Evolutionary conservation across 2,329 filamentous ascomycete species (phyloP), one percentile per base, ranked within the genome.

Genomic region (Trichothecium roseum): DNA sequence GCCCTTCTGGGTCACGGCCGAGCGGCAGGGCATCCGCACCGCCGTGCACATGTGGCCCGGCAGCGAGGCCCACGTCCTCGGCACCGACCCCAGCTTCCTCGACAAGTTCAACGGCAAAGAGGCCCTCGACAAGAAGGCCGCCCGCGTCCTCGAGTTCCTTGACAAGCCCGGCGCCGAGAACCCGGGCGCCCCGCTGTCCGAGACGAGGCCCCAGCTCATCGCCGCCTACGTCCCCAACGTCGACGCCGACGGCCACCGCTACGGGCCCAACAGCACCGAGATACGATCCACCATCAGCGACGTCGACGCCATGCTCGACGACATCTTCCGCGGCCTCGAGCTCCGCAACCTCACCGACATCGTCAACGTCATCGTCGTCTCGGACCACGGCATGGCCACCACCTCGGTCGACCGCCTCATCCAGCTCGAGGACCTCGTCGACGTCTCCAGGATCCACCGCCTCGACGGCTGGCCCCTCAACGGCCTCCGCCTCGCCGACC

Each of bases 11-110:
- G 81, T 82, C 18, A 93, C 89, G 2, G 89, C 89, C 5, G 91
- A 96, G 62, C 75, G 74, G 38, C 81, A 86, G 46, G 82, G 82
- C 5, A 67, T 93, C 22, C 74, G 75, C 38, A 78, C 80, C 20
- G 91, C 86, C 1, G 78, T 98, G 18, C 91, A 98, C 55, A 98
- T 98, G 91, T 98, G 91, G 91, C 91, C 91, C 2, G 91, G 91
- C 3, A 93, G 84, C 30, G 91, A 98, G 60, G 88, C 88, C 5
- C 80, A 86, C 54, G 82, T 94, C 41, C 68, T 76, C 10, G 66
- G 70, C n/a, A 65, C 79, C 14, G 78, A 88, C 42, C 85, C 88
- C 3, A 79, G 76, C 8, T 85, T 85, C 49, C 56, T 96, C 33
- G 91, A 96, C 61, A 81, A 78, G 48, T 98, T 74, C 62, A 89